Conservation (phyloP, 148 eudicot species). For the Vaccinium myrtillus region DNA sequence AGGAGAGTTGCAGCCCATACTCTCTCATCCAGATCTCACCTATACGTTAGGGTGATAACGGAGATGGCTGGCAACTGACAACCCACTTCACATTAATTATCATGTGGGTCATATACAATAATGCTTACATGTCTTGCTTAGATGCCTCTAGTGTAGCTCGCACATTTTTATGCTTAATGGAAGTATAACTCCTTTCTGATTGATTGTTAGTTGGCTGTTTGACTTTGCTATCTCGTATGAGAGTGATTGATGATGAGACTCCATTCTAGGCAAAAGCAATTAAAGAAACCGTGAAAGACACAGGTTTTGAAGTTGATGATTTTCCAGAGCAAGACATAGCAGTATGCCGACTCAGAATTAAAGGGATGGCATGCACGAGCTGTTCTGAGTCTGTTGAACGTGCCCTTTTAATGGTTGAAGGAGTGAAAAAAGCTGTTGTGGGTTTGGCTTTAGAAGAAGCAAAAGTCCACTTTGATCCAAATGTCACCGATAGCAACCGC, state of each 20-base stretch:
- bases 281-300: slow-evolving; percentile 72
- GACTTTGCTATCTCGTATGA: not conserved
- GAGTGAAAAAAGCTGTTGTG: slow-evolving; percentile 88
- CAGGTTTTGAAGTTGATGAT: slow-evolving; percentile 79
- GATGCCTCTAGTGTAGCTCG: slow-evolving; percentile 9
- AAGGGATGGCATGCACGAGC: slow-evolving; percentile 98
- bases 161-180: not conserved
- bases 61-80: too few relatives aligned
- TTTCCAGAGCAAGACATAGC: slow-evolving; percentile 74
- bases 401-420: slow-evolving; percentile 66
- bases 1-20: too few relatives aligned
- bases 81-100: too few relatives aligned
- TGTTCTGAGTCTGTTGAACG: slow-evolving; percentile 90
- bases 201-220: slow-evolving; percentile 1
- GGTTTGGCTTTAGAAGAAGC: slow-evolving; percentile 97
- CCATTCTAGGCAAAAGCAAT: slow-evolving; percentile 61
- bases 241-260: not conserved
- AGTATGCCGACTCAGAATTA: slow-evolving; percentile 72
- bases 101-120: too few relatives aligned
- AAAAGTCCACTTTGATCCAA: slow-evolving; percentile 89
- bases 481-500: slow-evolving; percentile 41
- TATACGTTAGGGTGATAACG: too few relatives aligned
- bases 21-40: too few relatives aligned
- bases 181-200: not conserved
- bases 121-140: not conserved